Conservation (phyloP, 176 grass and related monocot species). For the Elymus sibiricus region DNA sequence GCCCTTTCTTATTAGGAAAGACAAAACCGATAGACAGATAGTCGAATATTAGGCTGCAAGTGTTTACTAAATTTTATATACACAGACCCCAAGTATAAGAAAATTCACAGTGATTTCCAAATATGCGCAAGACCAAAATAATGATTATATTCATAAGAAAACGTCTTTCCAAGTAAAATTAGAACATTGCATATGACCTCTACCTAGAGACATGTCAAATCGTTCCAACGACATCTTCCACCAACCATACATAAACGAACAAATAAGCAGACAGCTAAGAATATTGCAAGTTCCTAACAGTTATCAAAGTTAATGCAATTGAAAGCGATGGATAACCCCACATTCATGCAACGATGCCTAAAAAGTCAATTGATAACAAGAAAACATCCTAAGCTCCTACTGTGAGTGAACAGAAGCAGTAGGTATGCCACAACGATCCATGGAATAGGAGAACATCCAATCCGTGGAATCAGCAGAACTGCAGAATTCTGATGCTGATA, state of each 20-base stretch:
- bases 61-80: background rate
- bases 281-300: background rate
- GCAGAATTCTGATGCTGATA: slow-evolving; percentile 20
- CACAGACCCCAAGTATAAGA: background rate
- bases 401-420: background rate
- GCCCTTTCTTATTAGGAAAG: background rate
- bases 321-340: slow-evolving; percentile 25
- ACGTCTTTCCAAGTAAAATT: background rate
- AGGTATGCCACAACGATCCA: background rate
- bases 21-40: background rate
- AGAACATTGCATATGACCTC: background rate
- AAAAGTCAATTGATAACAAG: slow-evolving; percentile 19
- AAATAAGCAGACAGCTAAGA: background rate
- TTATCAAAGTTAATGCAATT: background rate
- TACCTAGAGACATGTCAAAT: background rate
- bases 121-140: background rate
- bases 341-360: slow-evolving; percentile 1
- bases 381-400: slow-evolving; percentile 20
- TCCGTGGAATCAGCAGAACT: background rate
- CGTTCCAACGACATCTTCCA: slow-evolving; percentile 10
- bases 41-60: background rate
- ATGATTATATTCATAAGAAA: background rate
- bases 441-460: background rate
- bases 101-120: background rate
- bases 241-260: slow-evolving; percentile 36